Percentiles rank a stretch among this genome's conserved stretches.
These are phyloP conservation scores for Aristolochia fimbriata DNA, from an alignment of 164 flowering plant species.

Conservation along the genomic window DNA sequence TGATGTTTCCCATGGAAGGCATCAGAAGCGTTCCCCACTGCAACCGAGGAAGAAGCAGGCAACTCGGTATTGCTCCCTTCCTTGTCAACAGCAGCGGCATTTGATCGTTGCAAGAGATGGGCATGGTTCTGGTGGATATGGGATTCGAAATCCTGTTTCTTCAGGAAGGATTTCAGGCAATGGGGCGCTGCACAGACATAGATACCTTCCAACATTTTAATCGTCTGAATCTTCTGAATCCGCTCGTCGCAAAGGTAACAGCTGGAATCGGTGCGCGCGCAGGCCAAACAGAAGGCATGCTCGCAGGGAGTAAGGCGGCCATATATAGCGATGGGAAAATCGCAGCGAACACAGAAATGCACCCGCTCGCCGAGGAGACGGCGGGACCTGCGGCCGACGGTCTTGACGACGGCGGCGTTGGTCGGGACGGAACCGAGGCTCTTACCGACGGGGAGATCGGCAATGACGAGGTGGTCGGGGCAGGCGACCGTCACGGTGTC, in stretches of 20 bases:
- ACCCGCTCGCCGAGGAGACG: conserved; percentile 87
- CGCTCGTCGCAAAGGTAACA: conserved; percentile 89
- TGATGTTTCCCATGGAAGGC: conserved; percentile 22
- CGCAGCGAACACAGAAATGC: conserved; percentile 96
- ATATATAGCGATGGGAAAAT: conserved; percentile 87
- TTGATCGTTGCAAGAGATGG: conserved; percentile 44
- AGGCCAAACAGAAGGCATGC: conserved; percentile 91
- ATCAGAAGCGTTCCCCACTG: conserved; percentile 10
- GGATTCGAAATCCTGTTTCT: conserved; percentile 65
- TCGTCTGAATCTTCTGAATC: conserved; percentile 90
- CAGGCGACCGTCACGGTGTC: conserved; percentile 90
- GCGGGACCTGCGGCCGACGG: conserved; percentile 80
- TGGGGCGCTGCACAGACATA: conserved; percentile 97
- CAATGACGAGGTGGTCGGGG: conserved; percentile 85
- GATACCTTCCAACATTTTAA: conserved; percentile 91
- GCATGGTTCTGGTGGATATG: conserved; percentile 69
- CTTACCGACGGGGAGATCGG: conserved; percentile 96
- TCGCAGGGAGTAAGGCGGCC: conserved; percentile 96
- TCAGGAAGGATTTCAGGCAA: conserved; percentile 86
- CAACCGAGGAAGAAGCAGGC: conserved; percentile 5
- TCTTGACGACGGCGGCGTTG: conserved; percentile 45
- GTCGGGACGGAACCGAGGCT: conserved; percentile 47
- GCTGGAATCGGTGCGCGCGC: conserved; percentile 92
- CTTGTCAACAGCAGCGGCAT: conserved; percentile 46
- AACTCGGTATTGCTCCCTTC: conserved; percentile 55